Percentiles rank a stretch among this genome's conserved stretches.
phyloP scores from a whole-genome alignment of 768 basidiomycete genomes.

The Termitomyces sp. region DNA sequence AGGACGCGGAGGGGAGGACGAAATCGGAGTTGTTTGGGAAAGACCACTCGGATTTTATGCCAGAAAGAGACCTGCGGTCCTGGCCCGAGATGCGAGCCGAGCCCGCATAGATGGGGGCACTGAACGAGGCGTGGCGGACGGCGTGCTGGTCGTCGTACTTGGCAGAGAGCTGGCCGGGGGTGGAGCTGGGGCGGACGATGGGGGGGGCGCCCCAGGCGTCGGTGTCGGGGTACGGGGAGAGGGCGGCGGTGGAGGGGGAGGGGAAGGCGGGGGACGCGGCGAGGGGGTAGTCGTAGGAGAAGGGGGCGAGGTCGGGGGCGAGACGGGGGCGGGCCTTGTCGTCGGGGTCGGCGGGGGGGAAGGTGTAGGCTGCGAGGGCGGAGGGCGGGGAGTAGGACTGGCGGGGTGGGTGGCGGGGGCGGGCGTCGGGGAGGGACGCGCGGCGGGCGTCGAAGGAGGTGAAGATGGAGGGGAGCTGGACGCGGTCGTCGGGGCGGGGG shows the following conservation, averaged over 20 bases:
- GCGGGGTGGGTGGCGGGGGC: conserved; percentile 30
- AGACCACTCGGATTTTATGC: conserved; percentile 68
- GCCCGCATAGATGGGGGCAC: conserved; percentile 52
- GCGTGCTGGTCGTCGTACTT: conserved; percentile 59
- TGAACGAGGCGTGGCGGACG: conserved; percentile 65
- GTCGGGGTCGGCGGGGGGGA: conserved; percentile 34
- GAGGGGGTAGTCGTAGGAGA: conserved; percentile 40
- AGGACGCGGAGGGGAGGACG: conserved; percentile 7
- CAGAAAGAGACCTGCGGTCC: conserved; percentile 50
- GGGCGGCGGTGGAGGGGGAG: conserved; percentile 39
- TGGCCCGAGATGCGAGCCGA: conserved; percentile 70
- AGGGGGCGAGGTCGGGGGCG: conserved; percentile 34
- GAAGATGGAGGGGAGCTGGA: conserved; percentile 72
- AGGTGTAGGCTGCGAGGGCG: conserved; percentile 42
- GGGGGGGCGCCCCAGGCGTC: conserved; percentile 50
- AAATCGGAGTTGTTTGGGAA: conserved; percentile 61
- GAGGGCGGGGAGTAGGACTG: conserved; percentile 37
- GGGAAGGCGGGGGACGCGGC: conserved; percentile 37
- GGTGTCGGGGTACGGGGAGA: conserved; percentile 41
- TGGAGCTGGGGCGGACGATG: conserved; percentile 65
- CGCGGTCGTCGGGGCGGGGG: conserved; percentile 38
- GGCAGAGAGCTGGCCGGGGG: conserved; percentile 51
- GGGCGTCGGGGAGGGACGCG: conserved; percentile 56
- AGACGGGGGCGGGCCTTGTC: conserved; percentile 38
- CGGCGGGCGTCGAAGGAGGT: conserved; percentile 56